Percentiles rank a stretch among this genome's conserved stretches.
These are phyloP conservation scores for Filobasidium floriforme DNA, from an alignment of 768 basidiomycete species.

Conservation along the genomic window DNA sequence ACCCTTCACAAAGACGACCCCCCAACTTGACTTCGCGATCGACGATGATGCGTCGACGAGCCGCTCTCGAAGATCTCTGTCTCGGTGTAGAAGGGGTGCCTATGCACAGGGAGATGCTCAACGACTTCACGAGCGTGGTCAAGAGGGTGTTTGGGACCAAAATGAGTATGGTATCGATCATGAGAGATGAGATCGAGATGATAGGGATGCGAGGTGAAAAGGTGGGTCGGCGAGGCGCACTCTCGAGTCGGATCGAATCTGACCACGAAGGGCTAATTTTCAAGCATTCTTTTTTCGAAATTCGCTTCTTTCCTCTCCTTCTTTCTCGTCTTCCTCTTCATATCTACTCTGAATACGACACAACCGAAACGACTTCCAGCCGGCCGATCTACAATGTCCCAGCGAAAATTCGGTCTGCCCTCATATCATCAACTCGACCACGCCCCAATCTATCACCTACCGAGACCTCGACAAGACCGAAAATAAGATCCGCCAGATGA, in stretches of 20 bases:
- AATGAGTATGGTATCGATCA: slow-evolving; percentile 11
- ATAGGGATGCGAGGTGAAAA: slow-evolving; percentile 4
- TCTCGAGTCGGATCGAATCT: too few species aligned
- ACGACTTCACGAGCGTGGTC: slow-evolving; percentile 6
- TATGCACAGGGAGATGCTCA: neutral
- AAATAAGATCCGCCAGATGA: neutral
- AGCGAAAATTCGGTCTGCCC: slow-evolving; percentile 2
- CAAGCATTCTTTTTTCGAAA: too few species aligned
- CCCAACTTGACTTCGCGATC: neutral
- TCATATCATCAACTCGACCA: neutral
- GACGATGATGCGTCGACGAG: slow-evolving; percentile 2
- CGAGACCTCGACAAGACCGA: neutral
- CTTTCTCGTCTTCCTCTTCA: too few species aligned
- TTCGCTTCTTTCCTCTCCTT: too few species aligned
- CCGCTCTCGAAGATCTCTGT: slow-evolving; percentile 1
- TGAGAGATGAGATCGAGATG: slow-evolving; percentile 12
- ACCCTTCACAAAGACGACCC: neutral
- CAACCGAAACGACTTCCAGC: slow-evolving; percentile 2
- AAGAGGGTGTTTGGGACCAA: slow-evolving; percentile 10
- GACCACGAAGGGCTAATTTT: too few species aligned
- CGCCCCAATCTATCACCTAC: neutral
- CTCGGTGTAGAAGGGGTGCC: neutral
- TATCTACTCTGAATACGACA: too few species aligned
- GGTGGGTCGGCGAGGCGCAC: too few species aligned
- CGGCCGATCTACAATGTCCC: neutral